Base-by-base conservation (phyloP, 1,284 basidiomycete species). In the Puccinia coronata region DNA sequence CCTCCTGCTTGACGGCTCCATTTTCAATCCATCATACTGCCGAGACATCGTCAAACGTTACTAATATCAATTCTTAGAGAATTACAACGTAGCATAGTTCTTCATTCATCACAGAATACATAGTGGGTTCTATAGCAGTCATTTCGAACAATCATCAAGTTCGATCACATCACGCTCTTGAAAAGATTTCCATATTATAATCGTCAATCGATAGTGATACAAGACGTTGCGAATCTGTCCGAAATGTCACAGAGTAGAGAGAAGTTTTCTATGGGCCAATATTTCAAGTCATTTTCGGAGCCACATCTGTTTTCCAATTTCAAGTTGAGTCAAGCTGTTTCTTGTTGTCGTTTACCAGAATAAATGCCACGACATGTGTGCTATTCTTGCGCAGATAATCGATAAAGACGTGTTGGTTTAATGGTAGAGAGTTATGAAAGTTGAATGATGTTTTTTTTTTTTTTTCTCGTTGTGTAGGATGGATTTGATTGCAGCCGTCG, bases 401-500 rank as follows among this genome's bases (percentile, higher is more conserved):
- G 41, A 3, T 18, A 9, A 8, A 49, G 8, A 18, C 25, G 16
- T 51, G 9, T 5, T 4, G 39, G 34, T 43, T 5, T 39, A 63
- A 34, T 47, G 55, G 1, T 2, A 59, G n/a, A 59, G 55, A 41
- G 14, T 67, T 11, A n/a, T 4, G 34, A 43, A 43, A 20, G 34
- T 39, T 55, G 14, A 25, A 49, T 31, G n/a, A 71, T 36, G 11
- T 31, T 53, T 31, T 28, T 71, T n/a, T n/a, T n/a, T n/a, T n/a
- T n/a, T n/a, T n/a, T n/a, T n/a, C n/a, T n/a, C n/a, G 4, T 53
- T 8, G 12, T 71, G 34, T 80, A 80, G 78, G 25, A 43, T 23
- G 16, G 78, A 80, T 51, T 51, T 80, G 28, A 61, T 80, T 49
- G 67, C 78, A 53, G 67, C 78, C n/a, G n/a, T 63, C 31, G 78